Evolutionary conservation across 106 monocot genomes (phyloP).

Genomic region (Narthecium ossifragum): DNA sequence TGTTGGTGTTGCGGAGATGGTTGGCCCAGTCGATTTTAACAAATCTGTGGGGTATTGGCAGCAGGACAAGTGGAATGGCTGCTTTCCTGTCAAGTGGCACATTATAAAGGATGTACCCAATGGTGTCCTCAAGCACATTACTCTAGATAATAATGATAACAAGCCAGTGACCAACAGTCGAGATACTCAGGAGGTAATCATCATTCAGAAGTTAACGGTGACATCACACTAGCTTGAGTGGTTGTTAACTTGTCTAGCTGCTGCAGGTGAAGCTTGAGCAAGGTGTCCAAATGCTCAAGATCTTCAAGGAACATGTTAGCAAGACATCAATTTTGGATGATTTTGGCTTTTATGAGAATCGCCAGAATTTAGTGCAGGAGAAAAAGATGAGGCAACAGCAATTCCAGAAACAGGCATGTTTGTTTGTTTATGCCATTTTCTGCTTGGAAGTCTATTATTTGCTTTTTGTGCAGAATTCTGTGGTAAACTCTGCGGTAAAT

Average conservation of each 20-base stretch:
- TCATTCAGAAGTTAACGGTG: too few relatives aligned
- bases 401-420: conserved; percentile 39
- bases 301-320: conserved; percentile 60
- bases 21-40: conserved; percentile 82
- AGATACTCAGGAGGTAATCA: conserved; percentile 84
- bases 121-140: conserved; percentile 61
- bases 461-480: background rate
- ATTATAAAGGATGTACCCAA: conserved; percentile 95
- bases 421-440: background rate
- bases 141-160: conserved; percentile 87
- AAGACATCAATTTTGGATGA: conserved; percentile 68
- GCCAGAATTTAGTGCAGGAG: conserved; percentile 69
- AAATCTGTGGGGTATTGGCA: conserved; percentile 90
- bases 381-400: conserved; percentile 45
- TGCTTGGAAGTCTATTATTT: background rate
- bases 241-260: too few relatives aligned
- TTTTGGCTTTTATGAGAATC: conserved; percentile 59
- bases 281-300: conserved; percentile 57
- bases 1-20: conserved; percentile 94
- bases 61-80: conserved; percentile 92
- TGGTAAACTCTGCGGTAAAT: background rate
- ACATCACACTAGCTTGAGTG: too few relatives aligned
- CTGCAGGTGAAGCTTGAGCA: conserved; percentile 57
- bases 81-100: conserved; percentile 90
- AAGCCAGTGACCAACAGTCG: conserved; percentile 94